Base-by-base conservation (phyloP, 495 filamentous ascomycete species). In the Entonaema liquescens region DNA sequence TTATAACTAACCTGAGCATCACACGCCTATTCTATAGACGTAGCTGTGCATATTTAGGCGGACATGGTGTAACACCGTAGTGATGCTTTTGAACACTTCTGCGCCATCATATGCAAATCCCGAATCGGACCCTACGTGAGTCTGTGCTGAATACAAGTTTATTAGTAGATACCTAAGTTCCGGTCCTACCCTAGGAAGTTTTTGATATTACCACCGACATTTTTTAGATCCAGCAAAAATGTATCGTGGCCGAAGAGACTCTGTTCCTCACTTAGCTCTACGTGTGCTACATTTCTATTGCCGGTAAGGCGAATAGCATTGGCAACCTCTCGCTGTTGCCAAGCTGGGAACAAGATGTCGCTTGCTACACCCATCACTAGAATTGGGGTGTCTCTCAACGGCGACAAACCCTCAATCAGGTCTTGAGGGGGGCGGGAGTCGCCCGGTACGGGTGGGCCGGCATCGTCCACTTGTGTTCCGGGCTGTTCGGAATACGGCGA, bases 221-320 rank as follows among this genome's bases (percentile, higher is more conserved):
- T 89, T 80, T 97, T 90, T 42, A 98, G 81, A 79, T 99, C 95
- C 21, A 99, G 80, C 64, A 99, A 81, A 74, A 99, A 99, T 2
- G 94, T 98, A 75, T 99, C 95, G 77, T 99, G 95, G 5, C 95
- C 95, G 76, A 98, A 99, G 65, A 97, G 71, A 58, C 93, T 97
- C 65, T 92, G 83, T 78, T 97, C 94, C 80, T 97, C 93, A 42
- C 93, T 95, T 28, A 98, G 81, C 77, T 99, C 96, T 8, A 93
- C 85, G 81, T 99, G 93, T 59, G 89, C 89, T 1, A 98, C 93
- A 9, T 81, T 88, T 60, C 84, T 80, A 72, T 97, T 98, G 2
- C 96, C 95, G 0, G 85, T 85, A 29, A 83, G 84, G 59, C 89
- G 86, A 70, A 99, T 80, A 1, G 96, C 91, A 74, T 93, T 89